Evolutionary conservation across 2,329 filamentous ascomycete genomes (phyloP), one percentile per base, ranked within the genome.

Genomic region (Penicillium concentricum): DNA sequence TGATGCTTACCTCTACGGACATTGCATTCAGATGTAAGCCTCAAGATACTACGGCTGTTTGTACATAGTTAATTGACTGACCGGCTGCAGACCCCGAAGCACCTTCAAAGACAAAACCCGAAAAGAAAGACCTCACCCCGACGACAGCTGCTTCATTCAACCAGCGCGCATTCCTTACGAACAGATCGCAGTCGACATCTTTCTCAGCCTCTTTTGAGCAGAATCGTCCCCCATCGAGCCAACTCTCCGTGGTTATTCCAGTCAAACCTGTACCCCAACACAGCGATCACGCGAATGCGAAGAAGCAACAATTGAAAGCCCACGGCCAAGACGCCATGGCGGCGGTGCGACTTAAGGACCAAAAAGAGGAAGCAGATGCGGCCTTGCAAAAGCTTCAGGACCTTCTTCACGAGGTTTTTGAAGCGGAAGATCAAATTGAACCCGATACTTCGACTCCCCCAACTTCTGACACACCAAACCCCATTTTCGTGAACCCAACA

Each of bases 321-420:
- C 78, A 82, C 48, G 81, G 79, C 8, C 80, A 83, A 13, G 82
- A 84, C 54, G 84, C 83, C 48, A 73, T 84, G 3, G 77, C 88
- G 20, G 80, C 84, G 16, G 75, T 87, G 43, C 85, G 84, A 41
- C 78, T 91, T 2, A 75, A 69, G 56, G 91, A 95, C 67, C 90
- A 96, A 72, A 87, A 88, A 49, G 87, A 95, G 65, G 87, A 92
- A 67, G 89, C 88, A 5, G 87, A 96, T 65, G 82, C 85, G 12
- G 88, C 90, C 42, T 81, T 92, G 44, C 78, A 87, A 51, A 86
- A 87, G 53, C 77, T 99, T 13, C 84, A 88, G 54, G 82, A 83
- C 37, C 82, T 92, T 46, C 78, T 95, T 4, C 80, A 85, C 51
- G 85, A 87, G 24, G 82, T 96, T 16, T 91, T 92, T 63, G 84